Evolutionary conservation across 108 stramenopile species (phyloP).

Genomic region (Cylindrotheca fusiformis): DNA sequence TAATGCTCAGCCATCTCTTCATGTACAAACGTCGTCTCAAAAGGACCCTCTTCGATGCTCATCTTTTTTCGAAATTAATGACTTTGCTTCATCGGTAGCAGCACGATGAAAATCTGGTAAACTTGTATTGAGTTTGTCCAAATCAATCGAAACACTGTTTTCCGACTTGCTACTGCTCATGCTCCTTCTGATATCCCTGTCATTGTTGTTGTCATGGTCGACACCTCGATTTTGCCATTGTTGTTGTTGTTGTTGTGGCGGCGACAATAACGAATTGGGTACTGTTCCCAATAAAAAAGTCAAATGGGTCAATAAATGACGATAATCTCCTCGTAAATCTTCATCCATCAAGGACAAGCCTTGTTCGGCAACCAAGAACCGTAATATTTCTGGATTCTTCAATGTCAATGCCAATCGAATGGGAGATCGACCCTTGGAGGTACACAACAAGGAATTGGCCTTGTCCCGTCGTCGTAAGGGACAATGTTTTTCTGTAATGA

Average conservation of each 20-base stretch:
- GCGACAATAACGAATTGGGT: neutral
- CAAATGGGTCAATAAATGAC: neutral
- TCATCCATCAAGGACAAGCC: constrained; percentile 42
- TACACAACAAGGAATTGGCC: neutral
- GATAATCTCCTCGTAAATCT: neutral
- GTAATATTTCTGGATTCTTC: constrained; percentile 42
- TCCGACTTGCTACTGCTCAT: too few species aligned
- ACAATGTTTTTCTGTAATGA: constrained; percentile 43
- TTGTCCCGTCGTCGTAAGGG: constrained; percentile 3
- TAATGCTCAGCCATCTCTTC: too few species aligned
- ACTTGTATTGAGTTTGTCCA: neutral
- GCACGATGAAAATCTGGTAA: neutral
- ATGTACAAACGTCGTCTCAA: too few species aligned
- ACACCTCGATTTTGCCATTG: too few species aligned
- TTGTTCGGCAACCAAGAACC: constrained; percentile 54
- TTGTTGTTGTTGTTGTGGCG: neutral
- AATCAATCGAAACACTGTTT: neutral
- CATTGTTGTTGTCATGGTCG: too few species aligned
- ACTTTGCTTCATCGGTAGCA: neutral
- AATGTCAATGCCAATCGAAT: constrained; percentile 49
- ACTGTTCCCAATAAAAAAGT: neutral
- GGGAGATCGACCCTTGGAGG: constrained; percentile 45
- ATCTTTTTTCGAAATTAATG: neutral
- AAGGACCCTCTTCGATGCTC: neutral
- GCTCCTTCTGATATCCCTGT: too few species aligned